Conservation (phyloP, 306 rosid species). For the Casuarina glauca region DNA sequence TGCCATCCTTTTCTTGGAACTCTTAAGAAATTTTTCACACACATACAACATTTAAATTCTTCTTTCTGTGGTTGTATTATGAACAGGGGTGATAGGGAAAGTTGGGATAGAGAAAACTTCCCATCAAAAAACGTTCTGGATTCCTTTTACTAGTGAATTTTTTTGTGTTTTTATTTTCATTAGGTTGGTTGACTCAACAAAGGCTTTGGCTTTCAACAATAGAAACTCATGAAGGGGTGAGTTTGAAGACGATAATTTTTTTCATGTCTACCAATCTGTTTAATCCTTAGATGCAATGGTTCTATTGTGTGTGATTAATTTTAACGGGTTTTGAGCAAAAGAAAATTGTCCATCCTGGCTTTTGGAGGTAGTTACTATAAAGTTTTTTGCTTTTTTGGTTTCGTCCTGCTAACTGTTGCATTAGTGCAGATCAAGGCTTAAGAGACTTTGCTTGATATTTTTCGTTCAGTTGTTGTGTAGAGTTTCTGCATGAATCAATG, state of each 20-base stretch:
- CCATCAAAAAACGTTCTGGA: neutral
- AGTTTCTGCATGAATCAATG: too few species aligned
- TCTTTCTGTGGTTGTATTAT: neutral
- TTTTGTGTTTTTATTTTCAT: constrained; percentile 19
- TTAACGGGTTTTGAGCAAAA: constrained; percentile 20
- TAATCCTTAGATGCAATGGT: constrained; percentile 1
- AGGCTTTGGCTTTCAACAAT: constrained; percentile 75
- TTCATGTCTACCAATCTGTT: constrained; percentile 7
- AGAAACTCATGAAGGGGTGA: constrained; percentile 70
- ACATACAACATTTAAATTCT: neutral
- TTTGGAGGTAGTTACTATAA: neutral
- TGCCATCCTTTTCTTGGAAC: neutral
- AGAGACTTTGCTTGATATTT: too few species aligned
- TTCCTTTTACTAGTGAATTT: constrained; percentile 7
- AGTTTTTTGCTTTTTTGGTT: constrained; percentile 8
- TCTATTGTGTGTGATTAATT: neutral
- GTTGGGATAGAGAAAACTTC: neutral
- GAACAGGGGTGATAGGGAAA: too few species aligned
- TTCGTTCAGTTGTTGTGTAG: too few species aligned
- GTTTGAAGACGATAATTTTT: neutral
- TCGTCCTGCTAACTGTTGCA: constrained; percentile 21
- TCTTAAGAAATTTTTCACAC: neutral
- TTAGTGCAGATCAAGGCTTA: constrained; percentile 18
- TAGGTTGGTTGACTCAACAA: constrained; percentile 84
- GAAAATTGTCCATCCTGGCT: neutral